A percentile compares a stretch with the other conserved stretches of the same genome.
phyloP scores from a whole-genome alignment of 352 stramenopile genomes.

The Globisporangium canariense region DNA sequence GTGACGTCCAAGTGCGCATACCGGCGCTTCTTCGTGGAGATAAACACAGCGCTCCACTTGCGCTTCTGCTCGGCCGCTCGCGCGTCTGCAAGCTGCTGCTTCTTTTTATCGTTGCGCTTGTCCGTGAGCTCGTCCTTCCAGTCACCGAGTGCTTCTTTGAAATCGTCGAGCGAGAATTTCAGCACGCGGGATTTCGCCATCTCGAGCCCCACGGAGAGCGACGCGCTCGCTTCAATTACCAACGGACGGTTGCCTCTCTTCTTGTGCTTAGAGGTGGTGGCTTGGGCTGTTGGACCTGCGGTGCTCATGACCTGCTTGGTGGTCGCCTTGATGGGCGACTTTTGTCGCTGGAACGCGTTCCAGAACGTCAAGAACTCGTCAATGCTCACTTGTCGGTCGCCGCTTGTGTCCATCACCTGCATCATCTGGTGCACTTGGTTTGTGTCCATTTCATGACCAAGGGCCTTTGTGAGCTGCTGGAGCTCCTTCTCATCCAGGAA shows the following conservation, averaged over 20 bases:
- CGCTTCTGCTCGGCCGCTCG: conserved; percentile 6
- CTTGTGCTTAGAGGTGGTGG: neutral
- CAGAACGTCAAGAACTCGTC: conserved; percentile 72
- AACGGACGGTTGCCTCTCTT: neutral
- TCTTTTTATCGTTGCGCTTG: conserved; percentile 19
- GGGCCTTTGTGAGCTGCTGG: conserved; percentile 33
- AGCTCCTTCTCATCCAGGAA: conserved; percentile 55
- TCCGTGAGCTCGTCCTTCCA: conserved; percentile 55
- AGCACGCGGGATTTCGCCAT: conserved; percentile 46
- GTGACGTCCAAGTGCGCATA: conserved; percentile 63
- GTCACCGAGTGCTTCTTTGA: conserved; percentile 42
- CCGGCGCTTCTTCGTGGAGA: conserved; percentile 37
- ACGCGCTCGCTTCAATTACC: conserved; percentile 24
- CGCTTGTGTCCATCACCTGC: conserved; percentile 55
- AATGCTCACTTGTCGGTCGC: conserved; percentile 50
- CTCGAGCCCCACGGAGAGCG: conserved; percentile 45
- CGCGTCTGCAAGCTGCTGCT: conserved; percentile 3
- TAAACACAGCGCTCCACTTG: conserved; percentile 21
- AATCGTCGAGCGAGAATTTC: conserved; percentile 43
- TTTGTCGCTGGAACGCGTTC: conserved; percentile 46
- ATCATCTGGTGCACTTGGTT: conserved; percentile 53
- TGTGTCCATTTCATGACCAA: conserved; percentile 47
- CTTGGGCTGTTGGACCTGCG: neutral
- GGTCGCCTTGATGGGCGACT: conserved; percentile 7
- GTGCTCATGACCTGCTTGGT: neutral